Percentiles rank a stretch among this genome's conserved stretches.
Evolutionary conservation across 805 yeast genomes (phyloP).

Genomic region (Komagataella populi): DNA sequence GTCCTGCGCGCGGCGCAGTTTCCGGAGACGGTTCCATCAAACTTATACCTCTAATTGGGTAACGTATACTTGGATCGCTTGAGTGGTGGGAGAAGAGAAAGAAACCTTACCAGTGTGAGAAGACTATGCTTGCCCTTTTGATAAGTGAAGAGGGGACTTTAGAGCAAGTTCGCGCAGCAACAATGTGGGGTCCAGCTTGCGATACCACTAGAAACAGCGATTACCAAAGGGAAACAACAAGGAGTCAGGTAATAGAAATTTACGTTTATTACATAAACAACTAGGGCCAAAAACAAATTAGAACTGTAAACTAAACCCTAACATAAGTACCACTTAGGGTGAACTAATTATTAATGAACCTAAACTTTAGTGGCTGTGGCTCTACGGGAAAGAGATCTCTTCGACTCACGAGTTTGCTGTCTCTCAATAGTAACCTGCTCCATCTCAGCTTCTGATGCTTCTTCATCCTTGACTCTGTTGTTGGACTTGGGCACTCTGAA

Average conservation of each 20-base stretch:
- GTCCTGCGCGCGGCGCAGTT: neutral
- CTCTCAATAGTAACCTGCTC: neutral
- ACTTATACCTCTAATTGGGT: neutral
- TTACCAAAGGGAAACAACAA: too few relatives aligned
- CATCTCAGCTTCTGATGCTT: neutral
- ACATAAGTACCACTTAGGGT: neutral
- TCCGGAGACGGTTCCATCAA: neutral
- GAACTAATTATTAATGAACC: neutral
- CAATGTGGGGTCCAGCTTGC: neutral
- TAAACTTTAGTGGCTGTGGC: neutral
- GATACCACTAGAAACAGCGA: too few relatives aligned
- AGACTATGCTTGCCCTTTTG: neutral
- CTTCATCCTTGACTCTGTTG: neutral
- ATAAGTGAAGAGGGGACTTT: neutral
- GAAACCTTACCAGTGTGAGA: neutral
- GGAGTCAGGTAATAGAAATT: too few relatives aligned
- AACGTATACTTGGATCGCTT: neutral
- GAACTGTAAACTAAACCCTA: neutral
- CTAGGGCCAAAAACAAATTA: neutral
- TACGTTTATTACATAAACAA: neutral
- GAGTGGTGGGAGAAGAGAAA: neutral
- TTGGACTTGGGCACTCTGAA: conserved; percentile 2
- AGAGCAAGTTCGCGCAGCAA: neutral
- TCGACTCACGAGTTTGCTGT: neutral
- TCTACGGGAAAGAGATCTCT: neutral